phyloP scores from a whole-genome alignment of 305 asterid genomes.

The Fraxinus sp. region DNA sequence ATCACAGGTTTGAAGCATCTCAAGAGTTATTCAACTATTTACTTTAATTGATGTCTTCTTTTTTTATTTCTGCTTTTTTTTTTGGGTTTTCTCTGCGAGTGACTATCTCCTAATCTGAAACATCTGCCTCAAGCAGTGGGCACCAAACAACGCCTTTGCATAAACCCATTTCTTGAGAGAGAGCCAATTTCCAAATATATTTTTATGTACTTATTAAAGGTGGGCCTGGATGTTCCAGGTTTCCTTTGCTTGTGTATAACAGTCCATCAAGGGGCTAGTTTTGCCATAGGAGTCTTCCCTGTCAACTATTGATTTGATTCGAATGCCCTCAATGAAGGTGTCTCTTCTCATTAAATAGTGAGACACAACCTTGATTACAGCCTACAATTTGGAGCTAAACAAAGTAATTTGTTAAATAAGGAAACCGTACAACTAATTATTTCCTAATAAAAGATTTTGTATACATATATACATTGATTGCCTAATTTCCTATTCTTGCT shows the following conservation, averaged over 20 bases:
- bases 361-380: neutral
- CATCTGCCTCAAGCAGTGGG: slow-evolving; percentile 2
- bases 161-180: neutral
- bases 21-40: neutral
- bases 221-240: neutral
- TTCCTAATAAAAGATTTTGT: neutral
- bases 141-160: neutral
- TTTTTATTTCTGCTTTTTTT: neutral
- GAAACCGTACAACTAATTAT: neutral
- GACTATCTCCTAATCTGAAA: neutral
- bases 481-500: neutral
- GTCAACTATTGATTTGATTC: neutral
- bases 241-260: neutral
- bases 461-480: neutral
- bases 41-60: neutral
- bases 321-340: neutral
- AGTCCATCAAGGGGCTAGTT: neutral
- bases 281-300: neutral
- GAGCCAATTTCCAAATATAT: neutral
- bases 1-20: slow-evolving; percentile 60
- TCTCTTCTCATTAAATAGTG: neutral
- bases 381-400: neutral
- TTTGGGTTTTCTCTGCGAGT: neutral
- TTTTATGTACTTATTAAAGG: neutral
- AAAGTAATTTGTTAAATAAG: neutral